Conservation (phyloP, 257 asterid genomes). For the Petunia axillaris region DNA sequence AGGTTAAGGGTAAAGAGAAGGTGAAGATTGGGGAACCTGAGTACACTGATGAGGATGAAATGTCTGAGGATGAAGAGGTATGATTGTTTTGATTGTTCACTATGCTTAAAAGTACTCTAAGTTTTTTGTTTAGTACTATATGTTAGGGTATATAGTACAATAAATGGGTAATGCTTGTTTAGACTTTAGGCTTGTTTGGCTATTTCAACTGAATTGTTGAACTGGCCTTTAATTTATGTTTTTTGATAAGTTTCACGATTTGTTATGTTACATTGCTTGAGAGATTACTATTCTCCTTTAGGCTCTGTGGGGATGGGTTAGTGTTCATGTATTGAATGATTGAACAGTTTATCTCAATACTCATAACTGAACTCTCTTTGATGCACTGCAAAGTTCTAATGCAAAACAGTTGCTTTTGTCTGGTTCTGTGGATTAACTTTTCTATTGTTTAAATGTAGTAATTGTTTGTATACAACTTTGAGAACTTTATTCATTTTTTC, state of each 20-base stretch:
- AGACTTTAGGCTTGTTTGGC: not conserved
- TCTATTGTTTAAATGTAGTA: not conserved
- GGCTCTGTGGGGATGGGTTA: not conserved
- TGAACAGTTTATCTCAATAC: not conserved
- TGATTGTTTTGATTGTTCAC: not conserved
- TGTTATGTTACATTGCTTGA: not conserved
- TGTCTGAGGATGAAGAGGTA: constrained; percentile 39
- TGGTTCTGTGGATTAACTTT: not conserved
- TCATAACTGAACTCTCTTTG: not conserved
- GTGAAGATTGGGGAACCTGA: constrained; percentile 65
- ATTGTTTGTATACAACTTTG: not conserved
- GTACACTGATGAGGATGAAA: constrained; percentile 27
- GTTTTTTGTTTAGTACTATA: not conserved
- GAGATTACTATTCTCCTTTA: too few species aligned
- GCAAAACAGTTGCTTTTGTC: not conserved
- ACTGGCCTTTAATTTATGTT: not conserved
- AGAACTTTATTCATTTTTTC: not conserved
- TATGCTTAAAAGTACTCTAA: not conserved
- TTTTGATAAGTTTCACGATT: not conserved
- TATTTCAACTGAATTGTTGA: not conserved
- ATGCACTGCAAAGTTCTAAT: not conserved
- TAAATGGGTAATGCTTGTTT: not conserved
- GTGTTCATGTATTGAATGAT: constrained; percentile 2
- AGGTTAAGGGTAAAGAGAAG: constrained; percentile 52
- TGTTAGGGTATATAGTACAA: not conserved